Evolutionary conservation across 225 moss, liverwort and hornwort species (phyloP), one percentile per base, ranked within the genome.

Genomic region (Asterella californica): DNA sequence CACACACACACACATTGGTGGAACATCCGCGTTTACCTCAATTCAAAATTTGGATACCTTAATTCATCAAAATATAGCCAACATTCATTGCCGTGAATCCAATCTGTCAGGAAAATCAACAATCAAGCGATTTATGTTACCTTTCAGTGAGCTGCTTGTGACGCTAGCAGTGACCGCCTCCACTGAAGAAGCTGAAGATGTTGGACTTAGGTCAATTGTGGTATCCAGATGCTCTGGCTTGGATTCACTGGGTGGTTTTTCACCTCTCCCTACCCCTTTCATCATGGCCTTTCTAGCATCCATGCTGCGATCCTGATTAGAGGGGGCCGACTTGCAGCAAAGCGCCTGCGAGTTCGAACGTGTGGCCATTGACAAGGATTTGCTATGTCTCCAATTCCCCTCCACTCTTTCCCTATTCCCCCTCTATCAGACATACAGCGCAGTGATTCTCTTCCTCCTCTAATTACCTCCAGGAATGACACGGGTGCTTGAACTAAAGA

Each of bases 331-430:
- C 84, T 92, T 81, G 96, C 96, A 92, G 96, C 94, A 94, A 96
- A 96, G 88, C 92, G 93, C 89, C 94, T 86, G 84, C 96, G 92
- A 82, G 92, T 90, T 88, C 96, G 86, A 84, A 96, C 93, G 89
- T 94, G 96, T 54, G 94, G 92, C 96, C 96, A 96, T 96, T 96
- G 96, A 86, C 91, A 94, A 76, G 96, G 96, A 89, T 96, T 96
- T 79, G 89, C 87, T 78, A 92, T 87, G 81, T 85, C 90, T 82
- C 92, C 94, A 82, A 90, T 85, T 78, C 88, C 90, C 77, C 89
- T 81, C 89, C 87, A 90, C 86, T 87, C 89, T 91, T 88, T 92
- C 88, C 92, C 93, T 89, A 89, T 88, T 86, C 87, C 90, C 87
- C 88, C 90, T 89, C 86, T 87, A 91, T 91, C 96, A 91, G 94